A percentile compares a stretch with the other conserved stretches of the same genome.
Conservation (phyloP, 139 green algal species). For the Tetradesmus lagerheimii region DNA sequence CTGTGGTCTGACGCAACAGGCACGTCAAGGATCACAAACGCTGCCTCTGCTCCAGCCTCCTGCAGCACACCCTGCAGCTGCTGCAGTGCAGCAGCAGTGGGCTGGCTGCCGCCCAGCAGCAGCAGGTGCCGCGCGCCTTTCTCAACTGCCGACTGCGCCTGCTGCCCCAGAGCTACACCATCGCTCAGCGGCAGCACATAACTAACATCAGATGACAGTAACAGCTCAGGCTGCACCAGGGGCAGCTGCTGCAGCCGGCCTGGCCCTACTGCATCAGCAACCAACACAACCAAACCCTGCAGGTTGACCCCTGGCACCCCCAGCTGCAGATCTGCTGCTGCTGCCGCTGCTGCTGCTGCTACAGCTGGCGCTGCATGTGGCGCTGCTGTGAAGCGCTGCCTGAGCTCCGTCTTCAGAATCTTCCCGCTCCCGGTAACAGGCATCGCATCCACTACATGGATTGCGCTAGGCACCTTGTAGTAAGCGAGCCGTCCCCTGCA, state of each 20-base stretch:
- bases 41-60: neutral
- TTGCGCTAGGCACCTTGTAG: constrained; percentile 83
- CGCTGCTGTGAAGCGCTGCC: constrained; percentile 33
- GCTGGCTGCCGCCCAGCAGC: constrained; percentile 43
- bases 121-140: constrained; percentile 46
- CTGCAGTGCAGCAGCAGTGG: neutral
- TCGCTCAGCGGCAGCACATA: constrained; percentile 33
- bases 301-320: neutral
- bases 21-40: constrained; percentile 9
- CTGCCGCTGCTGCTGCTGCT: constrained; percentile 2
- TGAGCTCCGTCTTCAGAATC: constrained; percentile 83
- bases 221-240: neutral
- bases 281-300: constrained; percentile 30
- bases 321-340: constrained; percentile 4
- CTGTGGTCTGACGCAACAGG: neutral
- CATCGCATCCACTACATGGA: constrained; percentile 79
- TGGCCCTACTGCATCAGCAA: neutral
- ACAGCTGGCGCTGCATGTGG: neutral
- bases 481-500: constrained; percentile 76
- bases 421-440: constrained; percentile 89
- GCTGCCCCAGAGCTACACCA: neutral
- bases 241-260: neutral
- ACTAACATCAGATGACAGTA: neutral
- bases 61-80: neutral
- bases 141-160: constrained; percentile 38